Percentiles rank a stretch among this genome's conserved stretches.
Conservation (phyloP, 768 basidiomycete genomes). For the Pleurotus cornucopiae region DNA sequence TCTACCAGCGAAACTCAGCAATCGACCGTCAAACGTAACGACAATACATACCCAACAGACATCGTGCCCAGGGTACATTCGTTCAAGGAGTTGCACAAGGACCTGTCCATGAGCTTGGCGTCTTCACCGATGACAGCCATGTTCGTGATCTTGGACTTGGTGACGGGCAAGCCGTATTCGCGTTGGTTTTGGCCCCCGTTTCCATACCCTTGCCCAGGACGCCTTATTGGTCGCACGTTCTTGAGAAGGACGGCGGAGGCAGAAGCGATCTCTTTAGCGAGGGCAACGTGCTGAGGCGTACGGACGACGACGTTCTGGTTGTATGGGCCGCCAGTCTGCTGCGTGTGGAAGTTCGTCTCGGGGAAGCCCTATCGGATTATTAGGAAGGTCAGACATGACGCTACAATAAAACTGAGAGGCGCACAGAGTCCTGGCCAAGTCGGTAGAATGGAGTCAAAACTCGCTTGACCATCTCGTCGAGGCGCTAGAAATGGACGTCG, state of each 20-base stretch:
- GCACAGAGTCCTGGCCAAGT: constrained; percentile 58
- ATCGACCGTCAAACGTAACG: neutral
- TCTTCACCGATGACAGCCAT: constrained; percentile 7
- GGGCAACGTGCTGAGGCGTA: constrained; percentile 63
- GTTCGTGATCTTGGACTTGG: constrained; percentile 1
- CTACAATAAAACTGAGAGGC: constrained; percentile 41
- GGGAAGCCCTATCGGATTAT: neutral
- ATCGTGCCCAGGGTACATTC: constrained; percentile 1
- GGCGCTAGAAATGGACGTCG: neutral
- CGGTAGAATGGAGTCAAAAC: constrained; percentile 72
- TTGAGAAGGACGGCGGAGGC: constrained; percentile 76
- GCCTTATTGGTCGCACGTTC: neutral
- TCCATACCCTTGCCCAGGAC: neutral
- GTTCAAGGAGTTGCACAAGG: neutral
- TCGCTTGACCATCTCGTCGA: constrained; percentile 47
- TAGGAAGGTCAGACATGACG: constrained; percentile 16
- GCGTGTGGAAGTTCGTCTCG: constrained; percentile 4
- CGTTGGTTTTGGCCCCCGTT: neutral
- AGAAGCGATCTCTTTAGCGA: constrained; percentile 71
- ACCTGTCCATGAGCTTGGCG: neutral
- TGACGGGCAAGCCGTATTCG: neutral
- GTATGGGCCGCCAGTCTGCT: neutral
- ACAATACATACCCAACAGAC: constrained; percentile 1
- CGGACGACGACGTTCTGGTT: constrained; percentile 37
- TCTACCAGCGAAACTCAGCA: neutral